phyloP scores from a whole-genome alignment of 306 rosid species.

The Begonia peltatifolia region DNA sequence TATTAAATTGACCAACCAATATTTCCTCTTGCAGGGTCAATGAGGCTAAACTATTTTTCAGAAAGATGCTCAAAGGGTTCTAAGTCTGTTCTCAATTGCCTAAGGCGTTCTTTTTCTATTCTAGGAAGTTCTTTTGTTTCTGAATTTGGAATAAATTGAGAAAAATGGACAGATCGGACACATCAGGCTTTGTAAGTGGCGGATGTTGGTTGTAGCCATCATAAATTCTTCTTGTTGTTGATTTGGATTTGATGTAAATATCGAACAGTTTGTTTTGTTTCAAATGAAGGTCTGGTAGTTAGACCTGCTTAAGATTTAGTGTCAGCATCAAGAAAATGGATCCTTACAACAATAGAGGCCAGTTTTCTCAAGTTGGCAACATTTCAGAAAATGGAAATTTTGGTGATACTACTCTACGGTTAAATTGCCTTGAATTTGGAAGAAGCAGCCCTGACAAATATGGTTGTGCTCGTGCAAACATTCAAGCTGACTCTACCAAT shows the following conservation, averaged over 20 bases:
- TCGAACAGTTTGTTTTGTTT: constrained; percentile 18
- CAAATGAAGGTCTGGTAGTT: constrained; percentile 23
- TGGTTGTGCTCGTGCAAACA: neutral
- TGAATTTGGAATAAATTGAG: constrained; percentile 13
- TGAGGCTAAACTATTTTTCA: constrained; percentile 49
- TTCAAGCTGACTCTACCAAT: neutral
- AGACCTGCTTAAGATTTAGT: constrained; percentile 22
- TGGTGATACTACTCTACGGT: neutral
- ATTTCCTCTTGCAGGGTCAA: constrained; percentile 39
- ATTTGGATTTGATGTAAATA: constrained; percentile 15
- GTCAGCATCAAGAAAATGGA: constrained; percentile 50
- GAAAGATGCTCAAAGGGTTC: constrained; percentile 70
- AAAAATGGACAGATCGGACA: constrained; percentile 76
- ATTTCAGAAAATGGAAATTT: neutral
- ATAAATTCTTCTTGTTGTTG: constrained; percentile 21
- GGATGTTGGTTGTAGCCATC: constrained; percentile 25
- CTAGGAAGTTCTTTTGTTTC: constrained; percentile 43
- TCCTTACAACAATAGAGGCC: constrained; percentile 8
- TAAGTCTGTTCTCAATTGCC: constrained; percentile 27
- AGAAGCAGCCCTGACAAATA: neutral
- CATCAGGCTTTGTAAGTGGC: constrained; percentile 86
- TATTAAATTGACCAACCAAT: too few relatives aligned
- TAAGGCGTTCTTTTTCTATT: constrained; percentile 52
- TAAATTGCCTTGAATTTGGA: neutral
- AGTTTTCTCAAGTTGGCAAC: neutral